Evolutionary conservation across 208 protist species (phyloP), one percentile per base, ranked within the genome.

Genomic region (Acanthamoeba lenticulata): DNA sequence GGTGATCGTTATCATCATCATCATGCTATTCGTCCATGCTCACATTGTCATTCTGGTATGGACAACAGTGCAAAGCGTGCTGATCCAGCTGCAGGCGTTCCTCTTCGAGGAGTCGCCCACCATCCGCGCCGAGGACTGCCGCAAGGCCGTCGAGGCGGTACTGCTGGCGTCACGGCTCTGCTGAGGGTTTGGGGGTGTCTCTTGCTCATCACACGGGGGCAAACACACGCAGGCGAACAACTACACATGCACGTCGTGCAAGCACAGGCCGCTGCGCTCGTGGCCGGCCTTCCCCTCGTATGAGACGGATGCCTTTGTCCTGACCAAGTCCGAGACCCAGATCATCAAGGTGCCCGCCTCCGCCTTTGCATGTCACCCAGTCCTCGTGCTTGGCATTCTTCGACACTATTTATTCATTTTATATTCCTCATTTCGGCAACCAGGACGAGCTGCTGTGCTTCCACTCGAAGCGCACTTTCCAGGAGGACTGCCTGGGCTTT

Each of bases 41-140:
- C n/a, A n/a, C n/a, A n/a, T n/a, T n/a, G n/a, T n/a, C n/a, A n/a
- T n/a, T n/a, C n/a, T 79, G 67, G 36, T 32, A 32, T 42, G 27
- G 36, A 32, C 36, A 15, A 55, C 32, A 52, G 49, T 92, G 29
- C 49, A 92, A 38, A 65, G 47, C 24, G 40, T 92, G 29, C 40
- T 92, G 27, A 92, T 92, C 52, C 86, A 92, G 40, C 62, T 92
- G 27, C 86, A 92, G 86, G 49, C 86, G 32, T 92, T 92, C 62
- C 86, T 92, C 40, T 92, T 92, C 57, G 86, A 92, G 40, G 86
- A 92, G 62, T 77, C 86, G 38, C 79, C 79, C 44, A 92, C 52
- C 38, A 52, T 77, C 32, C 34, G 60, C n/a, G 40, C 86, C 27
- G 86, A 92, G 44, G 52, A 67, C 86, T 92, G 86, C 86, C 86